Evolutionary conservation across 2,329 filamentous ascomycete species (phyloP).

Genomic region (Fusarium multiceps): DNA sequence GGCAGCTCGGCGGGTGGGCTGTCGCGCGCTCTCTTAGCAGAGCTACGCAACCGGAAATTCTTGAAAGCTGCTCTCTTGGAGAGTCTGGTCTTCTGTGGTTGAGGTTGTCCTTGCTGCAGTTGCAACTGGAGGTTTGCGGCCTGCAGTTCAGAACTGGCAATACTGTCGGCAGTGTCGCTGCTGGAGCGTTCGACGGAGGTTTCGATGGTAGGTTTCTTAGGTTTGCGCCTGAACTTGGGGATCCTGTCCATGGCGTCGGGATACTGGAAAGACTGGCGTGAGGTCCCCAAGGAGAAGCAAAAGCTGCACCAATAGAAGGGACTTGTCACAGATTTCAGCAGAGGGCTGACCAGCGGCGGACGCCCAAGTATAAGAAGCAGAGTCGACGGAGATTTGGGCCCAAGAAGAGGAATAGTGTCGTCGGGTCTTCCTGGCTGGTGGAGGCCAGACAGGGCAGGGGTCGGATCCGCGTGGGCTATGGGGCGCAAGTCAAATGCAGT

Average conservation of each 20-base stretch:
- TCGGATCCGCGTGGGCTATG: conserved; percentile 34
- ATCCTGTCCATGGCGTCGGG: conserved; percentile 55
- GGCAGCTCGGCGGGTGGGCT: conserved; percentile 54
- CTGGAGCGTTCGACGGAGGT: conserved; percentile 53
- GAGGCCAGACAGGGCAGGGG: conserved; percentile 42
- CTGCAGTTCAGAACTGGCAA: conserved; percentile 43
- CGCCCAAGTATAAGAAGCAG: conserved; percentile 30
- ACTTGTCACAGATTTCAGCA: conserved; percentile 23
- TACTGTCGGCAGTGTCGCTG: conserved; percentile 45
- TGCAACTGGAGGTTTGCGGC: conserved; percentile 39
- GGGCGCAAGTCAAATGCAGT: conserved; percentile 30
- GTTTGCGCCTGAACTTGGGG: conserved; percentile 57
- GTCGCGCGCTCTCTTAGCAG: conserved; percentile 59
- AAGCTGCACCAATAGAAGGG: conserved; percentile 24
- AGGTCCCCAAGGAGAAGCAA: conserved; percentile 20
- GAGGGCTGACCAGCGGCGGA: conserved; percentile 15
- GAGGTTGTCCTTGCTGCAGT: conserved; percentile 27
- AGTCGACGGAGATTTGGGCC: conserved; percentile 35
- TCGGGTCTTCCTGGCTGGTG: conserved; percentile 36
- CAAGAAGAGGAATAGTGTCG: conserved; percentile 40
- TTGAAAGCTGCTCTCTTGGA: conserved; percentile 57
- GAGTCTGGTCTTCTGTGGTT: conserved; percentile 41
- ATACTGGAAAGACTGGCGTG: conserved; percentile 20
- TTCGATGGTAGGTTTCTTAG: conserved; percentile 57
- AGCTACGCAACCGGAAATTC: conserved; percentile 57